Evolutionary conservation across 1,284 basidiomycete genomes (phyloP).

Genomic region (Peniophora sp.): DNA sequence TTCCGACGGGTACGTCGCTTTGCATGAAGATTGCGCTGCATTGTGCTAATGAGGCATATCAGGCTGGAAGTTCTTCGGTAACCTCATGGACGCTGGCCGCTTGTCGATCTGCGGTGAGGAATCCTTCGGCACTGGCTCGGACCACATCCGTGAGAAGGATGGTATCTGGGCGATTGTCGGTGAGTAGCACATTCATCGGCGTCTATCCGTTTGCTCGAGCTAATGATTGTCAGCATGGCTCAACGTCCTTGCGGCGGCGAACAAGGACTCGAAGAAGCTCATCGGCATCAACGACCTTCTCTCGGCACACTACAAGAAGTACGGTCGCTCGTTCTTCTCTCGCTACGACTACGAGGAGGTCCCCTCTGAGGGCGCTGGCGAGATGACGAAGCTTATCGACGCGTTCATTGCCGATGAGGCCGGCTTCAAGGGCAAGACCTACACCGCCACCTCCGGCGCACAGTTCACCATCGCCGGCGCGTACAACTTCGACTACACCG

Average conservation of each 20-base stretch:
- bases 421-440: slow-evolving; percentile 59
- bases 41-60: slow-evolving; percentile 1
- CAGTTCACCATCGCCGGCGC: slow-evolving; percentile 76
- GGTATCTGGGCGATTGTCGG: slow-evolving; percentile 96
- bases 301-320: slow-evolving; percentile 81
- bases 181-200: slow-evolving; percentile 23
- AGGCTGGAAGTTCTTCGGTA: slow-evolving; percentile 99
- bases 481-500: slow-evolving; percentile 93
- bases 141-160: slow-evolving; percentile 99
- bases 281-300: slow-evolving; percentile 88
- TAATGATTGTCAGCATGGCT: slow-evolving; percentile 70
- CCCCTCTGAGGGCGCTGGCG: slow-evolving; percentile 81
- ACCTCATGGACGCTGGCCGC: slow-evolving; percentile 97
- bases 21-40: background rate
- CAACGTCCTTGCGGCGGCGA: slow-evolving; percentile 92
- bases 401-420: slow-evolving; percentile 52
- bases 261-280: slow-evolving; percentile 70
- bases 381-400: slow-evolving; percentile 78
- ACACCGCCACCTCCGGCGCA: slow-evolving; percentile 56
- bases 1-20: slow-evolving; percentile 75
- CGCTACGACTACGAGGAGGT: slow-evolving; percentile 99
- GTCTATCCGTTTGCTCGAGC: background rate
- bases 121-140: slow-evolving; percentile 98
- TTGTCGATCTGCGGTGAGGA: slow-evolving; percentile 98
- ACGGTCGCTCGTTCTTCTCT: slow-evolving; percentile 97